Base-by-base conservation (phyloP, 2,329 filamentous ascomycete genomes). In the Colletotrichum musae region DNA sequence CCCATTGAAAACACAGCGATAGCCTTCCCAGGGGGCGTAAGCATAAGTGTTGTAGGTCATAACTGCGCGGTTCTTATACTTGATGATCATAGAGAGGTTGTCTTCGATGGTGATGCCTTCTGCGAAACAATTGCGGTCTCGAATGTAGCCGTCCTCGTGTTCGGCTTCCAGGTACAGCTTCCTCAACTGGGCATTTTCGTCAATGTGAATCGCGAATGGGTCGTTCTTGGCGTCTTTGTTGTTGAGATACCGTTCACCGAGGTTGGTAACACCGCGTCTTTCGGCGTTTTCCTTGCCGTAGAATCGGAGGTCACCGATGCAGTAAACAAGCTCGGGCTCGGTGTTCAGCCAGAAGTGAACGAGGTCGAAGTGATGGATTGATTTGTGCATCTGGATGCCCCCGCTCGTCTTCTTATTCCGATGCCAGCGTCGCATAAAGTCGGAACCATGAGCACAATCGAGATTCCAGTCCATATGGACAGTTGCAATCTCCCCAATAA, bases 331-430 rank as follows among this genome's bases (percentile, higher is more conserved):
- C 56, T 82, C 78, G 0, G 88, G 88, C 6, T 83, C 78, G 1
- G 84, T 88, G 54, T 84, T 81, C 48, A 91, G 82, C 88, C 88
- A 91, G 74, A 89, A 91, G 73, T 90, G 89, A 63, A 91, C 84
- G 9, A 91, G 82, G 74, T 91, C 88, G 72, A 91, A 90, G 74
- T 91, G 88, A 70, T 91, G 88, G 5, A 87, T 91, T 24, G 86
- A 87, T 75, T 91, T 91, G 77, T 91, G 88, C 32, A 91, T 87
- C 3, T 89, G 78, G 41, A 91, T 77, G 1, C 88, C 88, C 13
- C 88, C 88, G 65, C 84, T 87, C 77, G 90, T 91, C 28, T 82
- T 47, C 28, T 32, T 32, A 9, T 32, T 32, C 9, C 28, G 28
- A 9, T 32, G 28, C 28, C 28, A 32, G 5, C 28, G 28, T 32